phyloP scores from a whole-genome alignment of 305 asterid genomes.

The Salvia sclarea region DNA sequence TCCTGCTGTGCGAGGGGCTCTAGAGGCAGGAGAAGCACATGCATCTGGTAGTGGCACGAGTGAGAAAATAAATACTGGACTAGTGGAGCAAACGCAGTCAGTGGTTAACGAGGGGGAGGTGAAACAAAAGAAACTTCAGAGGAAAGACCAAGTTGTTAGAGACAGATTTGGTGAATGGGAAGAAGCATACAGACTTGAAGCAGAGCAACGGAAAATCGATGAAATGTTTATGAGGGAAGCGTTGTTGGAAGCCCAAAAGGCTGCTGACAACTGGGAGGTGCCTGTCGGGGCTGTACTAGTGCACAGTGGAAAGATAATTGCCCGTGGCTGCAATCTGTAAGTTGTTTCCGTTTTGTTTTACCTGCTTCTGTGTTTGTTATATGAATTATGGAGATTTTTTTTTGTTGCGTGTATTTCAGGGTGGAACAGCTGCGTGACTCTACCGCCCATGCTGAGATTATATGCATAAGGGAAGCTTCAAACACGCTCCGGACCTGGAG shows the following conservation, averaged over 20 bases:
- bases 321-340: conserved; percentile 96
- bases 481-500: conserved; percentile 79
- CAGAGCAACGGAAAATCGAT: conserved; percentile 66
- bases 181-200: conserved; percentile 76
- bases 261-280: conserved; percentile 96
- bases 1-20: conserved; percentile 41
- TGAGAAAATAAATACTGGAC: conserved; percentile 38
- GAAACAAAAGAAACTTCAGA: conserved; percentile 52
- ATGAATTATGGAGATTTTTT: no score
- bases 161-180: conserved; percentile 92
- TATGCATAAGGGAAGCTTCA: conserved; percentile 94
- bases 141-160: conserved; percentile 63
- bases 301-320: conserved; percentile 78
- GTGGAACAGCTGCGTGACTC: conserved; percentile 96
- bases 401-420: conserved; percentile 47
- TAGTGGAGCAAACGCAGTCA: conserved; percentile 40
- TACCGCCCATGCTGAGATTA: conserved; percentile 97
- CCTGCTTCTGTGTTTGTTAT: conserved; percentile 22
- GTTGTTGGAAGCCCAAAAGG: conserved; percentile 81
- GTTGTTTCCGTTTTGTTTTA: conserved; percentile 39
- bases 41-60: conserved; percentile 45
- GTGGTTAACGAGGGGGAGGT: conserved; percentile 41
- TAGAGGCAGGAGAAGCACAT: conserved; percentile 41
- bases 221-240: conserved; percentile 97
- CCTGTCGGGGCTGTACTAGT: conserved; percentile 98